phyloP scores from a whole-genome alignment of 2,329 filamentous ascomycete species.

The Colletotrichum lindemuthianum region DNA sequence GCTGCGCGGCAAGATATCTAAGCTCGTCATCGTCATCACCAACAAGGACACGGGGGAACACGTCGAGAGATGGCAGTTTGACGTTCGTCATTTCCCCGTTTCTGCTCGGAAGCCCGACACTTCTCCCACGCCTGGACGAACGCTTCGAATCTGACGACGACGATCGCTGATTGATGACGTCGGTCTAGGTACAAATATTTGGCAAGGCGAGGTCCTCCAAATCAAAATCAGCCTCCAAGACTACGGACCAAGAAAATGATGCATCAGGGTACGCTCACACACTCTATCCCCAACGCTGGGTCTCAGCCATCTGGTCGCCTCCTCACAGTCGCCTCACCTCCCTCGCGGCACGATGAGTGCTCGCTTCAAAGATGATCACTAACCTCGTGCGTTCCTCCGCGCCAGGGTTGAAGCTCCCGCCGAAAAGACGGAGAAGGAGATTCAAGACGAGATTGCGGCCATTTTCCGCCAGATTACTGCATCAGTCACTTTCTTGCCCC shows the following conservation, averaged over 20 bases:
- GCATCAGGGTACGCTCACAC: constrained; percentile 57
- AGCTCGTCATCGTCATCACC: constrained; percentile 95
- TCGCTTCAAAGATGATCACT: too few relatives aligned
- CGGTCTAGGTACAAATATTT: constrained; percentile 51
- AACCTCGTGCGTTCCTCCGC: too few relatives aligned
- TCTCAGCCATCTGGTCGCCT: not conserved
- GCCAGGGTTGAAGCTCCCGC: constrained; percentile 42
- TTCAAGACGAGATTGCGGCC: constrained; percentile 94
- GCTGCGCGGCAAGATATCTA: constrained; percentile 95
- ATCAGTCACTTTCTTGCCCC: constrained; percentile 94
- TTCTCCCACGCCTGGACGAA: too few relatives aligned
- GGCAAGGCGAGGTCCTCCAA: constrained; percentile 49
- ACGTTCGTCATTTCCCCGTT: constrained; percentile 63
- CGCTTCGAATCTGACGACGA: not conserved
- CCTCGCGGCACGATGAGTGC: too few relatives aligned
- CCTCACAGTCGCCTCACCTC: not conserved
- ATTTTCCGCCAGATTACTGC: constrained; percentile 98
- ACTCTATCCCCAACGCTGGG: not conserved
- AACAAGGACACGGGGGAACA: constrained; percentile 97
- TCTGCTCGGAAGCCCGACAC: too few relatives aligned
- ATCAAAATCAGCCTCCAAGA: constrained; percentile 59
- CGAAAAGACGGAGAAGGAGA: constrained; percentile 92
- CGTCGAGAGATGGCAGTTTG: constrained; percentile 98
- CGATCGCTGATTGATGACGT: not conserved
- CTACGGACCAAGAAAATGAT: constrained; percentile 77